Evolutionary conservation across 169 alveolate species (phyloP).

Genomic region (Plasmodium gonderi): DNA sequence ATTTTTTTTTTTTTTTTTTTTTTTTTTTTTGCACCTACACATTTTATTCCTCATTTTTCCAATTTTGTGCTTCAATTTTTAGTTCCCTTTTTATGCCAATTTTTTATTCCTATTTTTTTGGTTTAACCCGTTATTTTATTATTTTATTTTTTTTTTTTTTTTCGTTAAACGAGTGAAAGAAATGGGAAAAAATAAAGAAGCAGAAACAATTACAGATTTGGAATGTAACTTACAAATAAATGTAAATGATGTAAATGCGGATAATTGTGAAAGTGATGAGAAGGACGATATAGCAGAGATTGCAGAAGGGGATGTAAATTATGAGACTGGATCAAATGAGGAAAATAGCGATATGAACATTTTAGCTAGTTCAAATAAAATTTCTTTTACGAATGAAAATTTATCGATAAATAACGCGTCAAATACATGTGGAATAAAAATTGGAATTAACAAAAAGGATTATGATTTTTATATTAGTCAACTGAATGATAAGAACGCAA

Average conservation of each 20-base stretch:
- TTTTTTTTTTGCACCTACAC: too few relatives aligned
- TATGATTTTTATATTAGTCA: constrained; percentile 66
- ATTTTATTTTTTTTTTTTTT: too few relatives aligned
- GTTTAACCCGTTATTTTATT: too few relatives aligned
- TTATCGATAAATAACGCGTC: not conserved
- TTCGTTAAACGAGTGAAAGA: too few relatives aligned
- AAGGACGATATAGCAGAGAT: not conserved
- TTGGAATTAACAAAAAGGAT: constrained; percentile 46
- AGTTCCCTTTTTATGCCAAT: too few relatives aligned
- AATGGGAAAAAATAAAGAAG: too few relatives aligned
- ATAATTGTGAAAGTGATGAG: not conserved
- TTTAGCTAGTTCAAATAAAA: not conserved
- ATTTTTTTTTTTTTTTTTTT: not conserved
- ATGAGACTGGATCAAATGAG: not conserved
- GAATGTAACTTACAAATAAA: too few relatives aligned
- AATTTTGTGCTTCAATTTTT: too few relatives aligned
- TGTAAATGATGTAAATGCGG: too few relatives aligned
- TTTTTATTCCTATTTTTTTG: too few relatives aligned
- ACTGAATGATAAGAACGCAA: constrained; percentile 1
- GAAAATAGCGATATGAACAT: not conserved
- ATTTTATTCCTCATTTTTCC: too few relatives aligned
- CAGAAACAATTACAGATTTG: too few relatives aligned
- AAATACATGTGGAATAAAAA: constrained; percentile 37
- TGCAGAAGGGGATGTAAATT: not conserved
- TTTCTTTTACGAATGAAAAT: not conserved